Evolutionary conservation across 345 rosid genomes (phyloP).

Genomic region (Moricandia moricandioides): DNA sequence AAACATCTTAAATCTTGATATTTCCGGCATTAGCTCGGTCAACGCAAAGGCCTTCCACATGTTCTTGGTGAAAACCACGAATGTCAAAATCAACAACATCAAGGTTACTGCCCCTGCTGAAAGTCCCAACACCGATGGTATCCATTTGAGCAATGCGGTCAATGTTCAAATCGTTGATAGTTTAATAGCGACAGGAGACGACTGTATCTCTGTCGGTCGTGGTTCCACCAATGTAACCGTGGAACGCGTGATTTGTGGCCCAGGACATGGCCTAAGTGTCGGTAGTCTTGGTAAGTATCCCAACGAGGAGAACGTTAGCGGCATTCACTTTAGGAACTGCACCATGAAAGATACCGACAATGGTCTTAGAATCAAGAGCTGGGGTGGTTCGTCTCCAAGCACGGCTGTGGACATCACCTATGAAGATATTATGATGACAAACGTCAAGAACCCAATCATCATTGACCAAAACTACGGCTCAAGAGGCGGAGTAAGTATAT

Average conservation of each 20-base stretch:
- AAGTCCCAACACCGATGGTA: slow-evolving; percentile 47
- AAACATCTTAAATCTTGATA: slow-evolving; percentile 30
- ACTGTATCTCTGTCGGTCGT: slow-evolving; percentile 38
- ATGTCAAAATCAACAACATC: slow-evolving; percentile 30
- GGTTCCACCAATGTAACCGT: slow-evolving; percentile 34
- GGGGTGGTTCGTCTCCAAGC: slow-evolving; percentile 35
- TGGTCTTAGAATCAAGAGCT: slow-evolving; percentile 40
- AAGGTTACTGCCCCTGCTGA: slow-evolving; percentile 50
- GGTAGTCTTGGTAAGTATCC: slow-evolving; percentile 42
- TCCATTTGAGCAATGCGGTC: slow-evolving; percentile 38
- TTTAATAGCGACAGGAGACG: slow-evolving; percentile 33
- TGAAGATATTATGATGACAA: slow-evolving; percentile 26
- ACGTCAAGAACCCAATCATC: slow-evolving; percentile 38
- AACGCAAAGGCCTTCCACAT: slow-evolving; percentile 62
- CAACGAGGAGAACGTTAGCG: slow-evolving; percentile 32
- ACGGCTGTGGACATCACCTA: slow-evolving; percentile 5
- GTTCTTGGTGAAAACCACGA: slow-evolving; percentile 31
- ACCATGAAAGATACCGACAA: slow-evolving; percentile 29
- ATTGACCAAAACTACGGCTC: slow-evolving; percentile 41
- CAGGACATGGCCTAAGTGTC: slow-evolving; percentile 39
- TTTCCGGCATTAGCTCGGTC: slow-evolving; percentile 41
- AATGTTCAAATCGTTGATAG: slow-evolving; percentile 26
- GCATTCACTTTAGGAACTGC: slow-evolving; percentile 26
- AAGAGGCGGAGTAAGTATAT: slow-evolving; percentile 38
- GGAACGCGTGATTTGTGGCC: slow-evolving; percentile 28